A percentile compares a stretch with the other conserved stretches of the same genome.
These are phyloP conservation scores for Pseudonitzschia multiseries DNA, from an alignment of 108 stramenopile species.

Conservation along the genomic window DNA sequence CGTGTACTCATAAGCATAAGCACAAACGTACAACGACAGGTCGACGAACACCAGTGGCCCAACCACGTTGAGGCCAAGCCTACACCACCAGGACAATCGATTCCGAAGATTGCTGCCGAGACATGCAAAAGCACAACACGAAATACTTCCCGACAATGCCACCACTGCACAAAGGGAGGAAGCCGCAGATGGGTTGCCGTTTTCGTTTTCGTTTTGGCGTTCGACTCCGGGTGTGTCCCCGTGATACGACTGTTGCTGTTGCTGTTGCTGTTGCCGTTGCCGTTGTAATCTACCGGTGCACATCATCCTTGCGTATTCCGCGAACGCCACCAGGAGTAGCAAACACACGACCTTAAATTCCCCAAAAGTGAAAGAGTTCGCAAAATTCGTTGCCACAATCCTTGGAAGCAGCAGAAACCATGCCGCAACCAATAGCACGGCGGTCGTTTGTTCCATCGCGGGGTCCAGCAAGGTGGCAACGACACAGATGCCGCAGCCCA, in stretches of 20 bases:
- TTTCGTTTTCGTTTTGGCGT: not conserved
- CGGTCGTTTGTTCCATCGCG: not conserved
- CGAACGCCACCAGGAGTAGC: not conserved
- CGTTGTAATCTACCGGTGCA: not conserved
- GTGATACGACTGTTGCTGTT: too few species aligned
- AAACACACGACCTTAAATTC: constrained; percentile 4
- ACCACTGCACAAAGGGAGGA: constrained; percentile 7
- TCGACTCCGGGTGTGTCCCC: too few species aligned
- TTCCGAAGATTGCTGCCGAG: not conserved
- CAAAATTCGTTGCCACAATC: not conserved
- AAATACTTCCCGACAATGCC: constrained; percentile 1
- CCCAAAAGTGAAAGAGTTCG: constrained; percentile 6
- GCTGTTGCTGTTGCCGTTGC: too few species aligned
- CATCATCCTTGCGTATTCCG: constrained; percentile 3
- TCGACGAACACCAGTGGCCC: constrained; percentile 8
- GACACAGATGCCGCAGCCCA: not conserved
- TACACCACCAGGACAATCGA: not conserved
- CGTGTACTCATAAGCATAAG: not conserved
- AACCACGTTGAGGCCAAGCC: not conserved
- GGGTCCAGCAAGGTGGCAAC: not conserved
- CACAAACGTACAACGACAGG: not conserved
- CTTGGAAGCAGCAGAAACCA: constrained; percentile 12
- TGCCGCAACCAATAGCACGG: not conserved
- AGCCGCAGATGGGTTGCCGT: not conserved
- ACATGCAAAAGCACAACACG: constrained; percentile 1